Evolutionary conservation across 768 basidiomycete species (phyloP), one percentile per base, ranked within the genome.

Genomic region (Macrocybe gigantea): DNA sequence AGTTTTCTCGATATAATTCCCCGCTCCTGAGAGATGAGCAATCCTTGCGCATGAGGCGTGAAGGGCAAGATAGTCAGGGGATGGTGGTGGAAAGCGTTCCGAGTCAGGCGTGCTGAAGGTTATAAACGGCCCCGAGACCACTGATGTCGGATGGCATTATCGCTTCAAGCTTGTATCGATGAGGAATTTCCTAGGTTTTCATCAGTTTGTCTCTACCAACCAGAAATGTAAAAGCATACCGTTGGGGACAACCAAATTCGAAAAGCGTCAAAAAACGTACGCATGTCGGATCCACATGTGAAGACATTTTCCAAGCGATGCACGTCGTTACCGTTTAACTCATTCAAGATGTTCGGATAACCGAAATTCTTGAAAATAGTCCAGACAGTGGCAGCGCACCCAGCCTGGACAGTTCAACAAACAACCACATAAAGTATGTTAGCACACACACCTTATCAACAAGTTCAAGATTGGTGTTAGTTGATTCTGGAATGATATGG

Each of bases 1-100:
- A 22, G 4, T 22, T 30, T 38, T 50, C 22, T 65, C 60, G 7
- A 70, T 54, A 44, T 64, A 60, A 48, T 62, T 53, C 0, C 56
- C 55, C 14, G 64, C 68, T 30, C 71, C 68, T 1, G 69, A 70
- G 33, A 69, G 57, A 54, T 65, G 50, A 11, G 59, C 63, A 12
- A 71, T 63, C 31, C 61, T 58, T 6, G 68, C 65, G 48, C 64
- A 68, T 10, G 60, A 55, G 6, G 67, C 67, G 47, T 65, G 70
- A 13, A 72, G 10, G 9, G 49, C 44, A 8, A 55, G 13, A 13
- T 44, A 45, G 11, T 2, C 34, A 14, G 47, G 48, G 11, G 42
- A 44, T 12, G 47, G 47, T 22, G 41, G 38, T 6, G 47, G 39
- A 33, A 48, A 14, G 14, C 31, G n/a, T 11, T 9, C 10, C 13